Base-by-base conservation (phyloP, 768 basidiomycete genomes). In the Suillus spraguei region DNA sequence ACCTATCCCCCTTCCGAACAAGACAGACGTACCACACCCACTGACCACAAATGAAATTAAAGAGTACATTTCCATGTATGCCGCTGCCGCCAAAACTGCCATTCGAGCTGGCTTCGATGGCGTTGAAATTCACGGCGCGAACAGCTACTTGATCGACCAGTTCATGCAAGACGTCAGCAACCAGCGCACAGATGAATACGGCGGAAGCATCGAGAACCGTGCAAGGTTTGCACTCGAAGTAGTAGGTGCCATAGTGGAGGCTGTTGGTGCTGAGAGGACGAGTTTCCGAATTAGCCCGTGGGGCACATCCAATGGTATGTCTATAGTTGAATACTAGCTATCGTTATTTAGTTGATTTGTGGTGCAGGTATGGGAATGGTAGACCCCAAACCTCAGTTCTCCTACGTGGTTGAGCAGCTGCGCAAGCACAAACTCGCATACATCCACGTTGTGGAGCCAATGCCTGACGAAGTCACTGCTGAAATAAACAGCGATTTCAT, bases 141-240 rank as follows among this genome's bases (percentile, higher is more conserved):
- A n/a, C n/a, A n/a, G n/a, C n/a, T n/a, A n/a, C n/a, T n/a, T n/a
- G n/a, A 61, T 81, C 17, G 85, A 90, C 68, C 87, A 90, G 69
- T 90, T 91, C 78, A 64, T 87, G 11, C 85, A 88, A 67, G 77
- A 82, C 33, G 69, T 78, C n/a, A 77, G 77, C 41, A 90, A 91
- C 72, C 68, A 79, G 5, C 80, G 88, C 17, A 84, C 81, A 8
- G 89, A 91, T 70, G 75, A 81, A 52, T 93, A 88, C 71, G 91
- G 91, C 0, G 91, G 91, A 2, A 82, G 81, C 52, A 74, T 90
- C 35, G 84, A 88, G 70, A 84, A 83, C 62, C 78, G 91, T 6
- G 76, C 80, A 1, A 78, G 84, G 35, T 91, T 92, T 70, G 68
- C 73, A 0, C 74, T 88, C 7, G 85, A 88, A 64, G 76, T 89